Percentiles rank a stretch among this genome's conserved stretches.
Evolutionary conservation across 2,329 filamentous ascomycete genomes (phyloP).

Genomic region (Apiospora saccharicola): DNA sequence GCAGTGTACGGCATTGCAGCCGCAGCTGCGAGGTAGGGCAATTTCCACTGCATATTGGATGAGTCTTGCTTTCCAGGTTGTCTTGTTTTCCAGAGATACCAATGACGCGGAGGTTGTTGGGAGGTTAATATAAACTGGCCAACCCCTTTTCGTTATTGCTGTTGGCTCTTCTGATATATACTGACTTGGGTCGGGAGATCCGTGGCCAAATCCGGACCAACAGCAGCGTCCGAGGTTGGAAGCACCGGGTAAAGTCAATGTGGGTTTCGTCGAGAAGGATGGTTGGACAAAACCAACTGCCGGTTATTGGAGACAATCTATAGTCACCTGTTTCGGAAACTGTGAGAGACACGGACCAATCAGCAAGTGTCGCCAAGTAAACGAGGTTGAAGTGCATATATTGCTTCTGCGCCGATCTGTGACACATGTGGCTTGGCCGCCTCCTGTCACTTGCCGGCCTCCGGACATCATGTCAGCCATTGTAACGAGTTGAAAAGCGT

Average conservation of each 20-base stretch:
- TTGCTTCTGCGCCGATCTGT: conserved; percentile 3
- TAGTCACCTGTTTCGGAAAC: not conserved
- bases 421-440: not conserved
- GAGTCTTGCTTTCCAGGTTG: not conserved
- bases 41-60: conserved; percentile 41
- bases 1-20: conserved; percentile 35
- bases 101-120: not conserved
- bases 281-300: not conserved
- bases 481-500: conserved; percentile 22
- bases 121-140: not conserved
- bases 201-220: not conserved
- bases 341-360: not conserved
- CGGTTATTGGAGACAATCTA: not conserved
- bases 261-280: not conserved
- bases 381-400: not conserved
- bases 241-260: not conserved
- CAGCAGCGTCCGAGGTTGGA: not conserved
- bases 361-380: not conserved
- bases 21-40: conserved; percentile 39
- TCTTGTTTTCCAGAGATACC: not conserved
- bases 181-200: not conserved
- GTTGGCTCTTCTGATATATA: not conserved
- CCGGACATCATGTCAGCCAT: not conserved
- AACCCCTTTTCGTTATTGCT: not conserved
- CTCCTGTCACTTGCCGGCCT: not conserved